Percentiles rank a stretch among this genome's conserved stretches.
These are phyloP conservation scores for Terana coerulea DNA, from an alignment of 768 basidiomycete genomes.

Conservation along the genomic window DNA sequence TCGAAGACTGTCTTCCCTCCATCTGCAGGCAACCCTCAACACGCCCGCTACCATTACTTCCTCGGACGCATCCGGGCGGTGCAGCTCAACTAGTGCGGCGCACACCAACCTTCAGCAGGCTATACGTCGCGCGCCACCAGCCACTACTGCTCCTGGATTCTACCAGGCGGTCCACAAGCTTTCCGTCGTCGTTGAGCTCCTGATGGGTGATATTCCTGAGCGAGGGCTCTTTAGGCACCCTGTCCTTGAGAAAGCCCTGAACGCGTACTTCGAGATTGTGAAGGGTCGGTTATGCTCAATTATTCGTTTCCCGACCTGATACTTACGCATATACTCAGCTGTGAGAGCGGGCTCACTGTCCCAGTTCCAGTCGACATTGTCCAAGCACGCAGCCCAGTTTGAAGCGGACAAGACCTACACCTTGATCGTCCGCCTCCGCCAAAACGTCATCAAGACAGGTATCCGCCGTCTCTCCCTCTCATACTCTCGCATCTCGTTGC, in stretches of 20 bases:
- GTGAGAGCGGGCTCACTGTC: constrained; percentile 92
- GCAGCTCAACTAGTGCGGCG: constrained; percentile 88
- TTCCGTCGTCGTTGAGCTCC: constrained; percentile 87
- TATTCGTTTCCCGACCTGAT: neutral
- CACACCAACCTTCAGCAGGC: constrained; percentile 91
- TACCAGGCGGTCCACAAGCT: constrained; percentile 95
- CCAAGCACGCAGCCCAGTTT: constrained; percentile 72
- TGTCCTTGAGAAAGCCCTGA: constrained; percentile 83
- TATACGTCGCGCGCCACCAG: constrained; percentile 86
- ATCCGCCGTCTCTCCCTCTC: constrained; percentile 91
- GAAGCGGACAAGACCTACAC: constrained; percentile 86
- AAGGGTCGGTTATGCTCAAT: constrained; percentile 56
- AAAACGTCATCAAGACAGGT: constrained; percentile 99
- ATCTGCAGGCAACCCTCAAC: constrained; percentile 85
- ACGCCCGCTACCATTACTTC: constrained; percentile 91
- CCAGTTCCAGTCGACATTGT: constrained; percentile 87
- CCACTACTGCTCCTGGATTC: constrained; percentile 89
- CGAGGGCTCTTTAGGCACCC: constrained; percentile 85
- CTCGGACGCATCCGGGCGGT: constrained; percentile 91
- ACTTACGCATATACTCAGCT: constrained; percentile 51
- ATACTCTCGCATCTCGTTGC: constrained; percentile 91
- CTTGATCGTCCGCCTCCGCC: constrained; percentile 90
- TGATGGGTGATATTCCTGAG: constrained; percentile 98
- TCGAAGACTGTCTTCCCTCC: constrained; percentile 90
- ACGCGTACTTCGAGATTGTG: constrained; percentile 92